Percentiles rank a stretch among this genome's conserved stretches.
Conservation (phyloP, 352 stramenopile genomes). For the Phytopythium boreale region DNA sequence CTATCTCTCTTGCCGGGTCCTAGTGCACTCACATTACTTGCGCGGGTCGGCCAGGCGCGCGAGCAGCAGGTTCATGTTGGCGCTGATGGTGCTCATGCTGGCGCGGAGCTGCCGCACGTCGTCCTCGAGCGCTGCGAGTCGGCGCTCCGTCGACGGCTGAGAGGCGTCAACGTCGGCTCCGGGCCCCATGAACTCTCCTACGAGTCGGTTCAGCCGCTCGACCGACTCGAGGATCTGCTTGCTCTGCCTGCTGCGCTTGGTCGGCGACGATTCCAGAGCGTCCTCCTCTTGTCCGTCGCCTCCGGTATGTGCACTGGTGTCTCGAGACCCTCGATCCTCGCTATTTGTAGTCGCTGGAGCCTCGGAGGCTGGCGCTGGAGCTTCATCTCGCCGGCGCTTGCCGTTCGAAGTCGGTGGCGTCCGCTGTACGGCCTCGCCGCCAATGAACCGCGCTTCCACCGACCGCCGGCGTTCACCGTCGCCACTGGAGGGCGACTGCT, state of each 20-base stretch:
- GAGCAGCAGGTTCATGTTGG: slow-evolving; percentile 10
- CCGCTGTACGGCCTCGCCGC: background rate
- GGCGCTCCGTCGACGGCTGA: background rate
- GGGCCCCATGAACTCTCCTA: slow-evolving; percentile 8
- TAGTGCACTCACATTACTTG: background rate
- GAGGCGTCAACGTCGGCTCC: background rate
- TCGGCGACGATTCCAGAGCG: background rate
- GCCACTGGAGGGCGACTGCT: background rate
- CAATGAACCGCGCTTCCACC: background rate
- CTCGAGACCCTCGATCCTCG: background rate
- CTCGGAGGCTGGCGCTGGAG: background rate
- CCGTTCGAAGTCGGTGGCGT: background rate
- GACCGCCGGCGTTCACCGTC: background rate
- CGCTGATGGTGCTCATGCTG: slow-evolving; percentile 7
- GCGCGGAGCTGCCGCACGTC: slow-evolving; percentile 5
- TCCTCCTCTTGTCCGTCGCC: background rate
- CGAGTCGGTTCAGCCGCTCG: slow-evolving; percentile 10
- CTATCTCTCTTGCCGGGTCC: background rate
- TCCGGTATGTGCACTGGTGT: no score
- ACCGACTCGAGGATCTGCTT: slow-evolving; percentile 13
- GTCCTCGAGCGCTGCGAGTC: slow-evolving; percentile 8
- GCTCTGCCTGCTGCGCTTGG: slow-evolving; percentile 4
- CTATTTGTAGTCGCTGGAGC: background rate
- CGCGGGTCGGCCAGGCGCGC: background rate
- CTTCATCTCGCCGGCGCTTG: background rate